Base-by-base conservation (phyloP, 1,139 yeast genomes). In the Sugiyamaella japonica region DNA sequence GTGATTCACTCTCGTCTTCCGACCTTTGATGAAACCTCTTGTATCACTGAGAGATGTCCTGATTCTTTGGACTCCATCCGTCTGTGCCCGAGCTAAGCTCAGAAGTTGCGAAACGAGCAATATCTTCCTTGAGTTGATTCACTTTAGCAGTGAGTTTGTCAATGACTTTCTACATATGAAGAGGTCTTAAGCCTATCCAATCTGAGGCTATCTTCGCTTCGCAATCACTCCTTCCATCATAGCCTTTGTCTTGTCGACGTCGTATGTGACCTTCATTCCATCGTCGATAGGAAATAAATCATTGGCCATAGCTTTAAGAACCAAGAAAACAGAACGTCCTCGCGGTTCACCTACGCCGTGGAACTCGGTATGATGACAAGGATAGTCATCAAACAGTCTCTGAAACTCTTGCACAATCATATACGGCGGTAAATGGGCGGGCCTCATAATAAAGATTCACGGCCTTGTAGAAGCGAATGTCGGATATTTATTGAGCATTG, bases 301-400 rank as follows among this genome's bases (percentile, higher is more conserved):
- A 75, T 86, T 85, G 13, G 93, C 87, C 89, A 91, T 85, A 6
- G 97, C 93, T 70, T 93, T 99, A 5, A 88, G 76, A 32, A 93
- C 82, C 50, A 93, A 70, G 62, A 91, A 77, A 0, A 89, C 78
- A 0, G 97, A 81, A 61, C 96, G 77, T 13, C 88, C 89, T 60
- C 85, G 77, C 75, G 48, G 62, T 23, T 60, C 64, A 23, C 59
- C 57, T 6, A 63, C 61, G 7, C 79, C 77, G 13, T 74, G 73
- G 66, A 84, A 86, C 56, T 86, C 83, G 2, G 81, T 77, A 64
- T 89, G 79, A 10, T 71, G 72, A 53, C 96, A 76, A 3, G 91
- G 86, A 69, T 89, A 89, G 54, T 82, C 81, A 67, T 89, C 96
- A 49, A 91, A 72, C 56, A 82, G 84, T 3, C 73, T 67, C 68